A percentile compares a stretch with the other conserved stretches of the same genome.
Conservation (phyloP, 257 asterid genomes). For the Primulina eburnea region DNA sequence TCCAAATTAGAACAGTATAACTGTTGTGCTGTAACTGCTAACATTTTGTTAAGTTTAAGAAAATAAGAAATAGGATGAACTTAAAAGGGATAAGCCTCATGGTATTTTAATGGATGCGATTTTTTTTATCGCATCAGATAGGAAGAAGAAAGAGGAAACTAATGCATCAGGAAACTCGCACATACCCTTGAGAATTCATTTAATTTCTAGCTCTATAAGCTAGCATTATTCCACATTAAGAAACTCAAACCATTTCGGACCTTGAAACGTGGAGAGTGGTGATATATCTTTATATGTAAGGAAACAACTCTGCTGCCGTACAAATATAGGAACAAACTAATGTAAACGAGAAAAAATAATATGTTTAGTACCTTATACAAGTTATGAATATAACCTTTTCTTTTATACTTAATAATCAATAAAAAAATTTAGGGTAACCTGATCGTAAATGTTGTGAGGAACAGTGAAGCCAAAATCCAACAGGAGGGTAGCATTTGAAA, state of each 20-base stretch:
- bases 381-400: no score
- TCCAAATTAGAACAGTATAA: neutral
- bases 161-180: neutral
- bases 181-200: neutral
- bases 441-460: conserved; percentile 58
- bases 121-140: no score
- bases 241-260: neutral
- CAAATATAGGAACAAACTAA: no score
- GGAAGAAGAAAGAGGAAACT: neutral
- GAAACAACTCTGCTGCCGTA: no score
- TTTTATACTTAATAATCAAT: no score
- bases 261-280: neutral
- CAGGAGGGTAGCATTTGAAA: conserved; percentile 68
- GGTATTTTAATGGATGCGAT: no score
- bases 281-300: no score
- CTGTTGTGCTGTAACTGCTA: neutral
- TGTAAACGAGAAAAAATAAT: no score
- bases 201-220: no score
- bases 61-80: conserved; percentile 3
- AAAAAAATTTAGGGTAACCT: conserved; percentile 34
- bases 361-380: no score
- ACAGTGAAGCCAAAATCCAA: conserved; percentile 79
- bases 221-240: neutral
- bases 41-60: neutral
- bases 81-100: neutral